Base-by-base conservation (phyloP, 192 early-diverging fungal species). In the Podila clonocystis region DNA sequence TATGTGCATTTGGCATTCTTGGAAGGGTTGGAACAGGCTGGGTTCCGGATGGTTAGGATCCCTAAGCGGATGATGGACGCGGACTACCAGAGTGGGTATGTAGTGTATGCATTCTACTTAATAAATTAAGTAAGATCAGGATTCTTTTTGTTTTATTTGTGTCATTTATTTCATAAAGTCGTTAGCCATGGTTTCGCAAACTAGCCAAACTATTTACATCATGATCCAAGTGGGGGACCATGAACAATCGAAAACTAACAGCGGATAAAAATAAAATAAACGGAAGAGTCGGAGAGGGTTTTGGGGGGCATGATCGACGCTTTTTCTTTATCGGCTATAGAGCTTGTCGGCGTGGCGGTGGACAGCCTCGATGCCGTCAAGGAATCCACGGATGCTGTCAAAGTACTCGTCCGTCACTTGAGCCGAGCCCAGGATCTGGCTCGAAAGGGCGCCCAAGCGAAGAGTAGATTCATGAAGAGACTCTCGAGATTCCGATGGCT, bases 1-100 rank as follows among this genome's bases (percentile, higher is more conserved):
- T 82, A 65, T 62, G 82, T 83, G 6, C 85, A 86, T 63, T 61
- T 82, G 7, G 62, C 65, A 19, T 86, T 86, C 58, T 36, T 86
- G 52, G 78, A 84, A 36, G 36, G 68, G 4, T 19, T 83, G 59
- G 68, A 75, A 20, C 28, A 73, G 26, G 76, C 70, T 9, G 76
- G 76, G 55, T 84, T 84, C 36, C 17, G 50, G 20, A 62, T 80
- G 48, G 73, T 78, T 22, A 20, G 83, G 50, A 72, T 84, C 20
- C 83, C 83, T 15, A 67, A 62, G 28, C 41, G 58, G 41, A 68
- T 84, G 75, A 72, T 80, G 65, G 73, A 70, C 49, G 22, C 22
- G 4, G 83, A 84, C 19, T 84, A 68, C 48, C 69, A 73, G 13
- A 80, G 66, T 48, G 83, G 83, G 2, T 84, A 84, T 72, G 83